Percentiles rank a stretch among this genome's conserved stretches.
Evolutionary conservation across 768 basidiomycete genomes (phyloP).

Genomic region (Tylopilus vinaceipallidus): DNA sequence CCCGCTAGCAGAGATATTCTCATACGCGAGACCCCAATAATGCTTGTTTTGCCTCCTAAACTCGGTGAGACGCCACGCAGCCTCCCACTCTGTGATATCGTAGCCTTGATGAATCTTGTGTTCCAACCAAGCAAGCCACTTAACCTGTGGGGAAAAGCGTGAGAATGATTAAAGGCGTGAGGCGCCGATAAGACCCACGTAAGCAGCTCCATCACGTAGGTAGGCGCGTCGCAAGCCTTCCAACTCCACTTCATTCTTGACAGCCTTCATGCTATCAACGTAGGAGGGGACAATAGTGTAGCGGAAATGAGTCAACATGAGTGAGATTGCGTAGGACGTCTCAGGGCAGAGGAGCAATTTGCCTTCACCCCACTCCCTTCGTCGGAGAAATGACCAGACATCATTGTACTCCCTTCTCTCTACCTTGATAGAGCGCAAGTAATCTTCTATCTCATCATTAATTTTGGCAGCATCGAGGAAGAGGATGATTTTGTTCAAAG

Average conservation of each 20-base stretch:
- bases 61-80: constrained; percentile 78
- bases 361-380: constrained; percentile 75
- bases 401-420: constrained; percentile 68
- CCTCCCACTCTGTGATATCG: constrained; percentile 90
- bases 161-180: constrained; percentile 6
- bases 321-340: constrained; percentile 79
- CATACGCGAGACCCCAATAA: constrained; percentile 85
- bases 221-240: constrained; percentile 83
- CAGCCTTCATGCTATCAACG: constrained; percentile 74
- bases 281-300: constrained; percentile 71
- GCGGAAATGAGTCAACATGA: constrained; percentile 81
- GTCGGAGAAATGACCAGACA: constrained; percentile 75
- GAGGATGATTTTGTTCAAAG: constrained; percentile 56
- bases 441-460: constrained; percentile 51
- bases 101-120: constrained; percentile 71
- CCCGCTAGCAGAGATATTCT: constrained; percentile 86
- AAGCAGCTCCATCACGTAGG: constrained; percentile 85
- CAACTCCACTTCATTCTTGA: constrained; percentile 88
- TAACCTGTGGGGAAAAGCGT: constrained; percentile 40
- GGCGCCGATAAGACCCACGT: constrained; percentile 45
- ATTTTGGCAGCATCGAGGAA: constrained; percentile 76
- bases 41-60: constrained; percentile 68
- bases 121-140: constrained; percentile 92
- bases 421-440: constrained; percentile 58
- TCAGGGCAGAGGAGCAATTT: constrained; percentile 73